Evolutionary conservation across 1,139 yeast species (phyloP), one percentile per base, ranked within the genome.

Genomic region (Saccharomyces hybrid): DNA sequence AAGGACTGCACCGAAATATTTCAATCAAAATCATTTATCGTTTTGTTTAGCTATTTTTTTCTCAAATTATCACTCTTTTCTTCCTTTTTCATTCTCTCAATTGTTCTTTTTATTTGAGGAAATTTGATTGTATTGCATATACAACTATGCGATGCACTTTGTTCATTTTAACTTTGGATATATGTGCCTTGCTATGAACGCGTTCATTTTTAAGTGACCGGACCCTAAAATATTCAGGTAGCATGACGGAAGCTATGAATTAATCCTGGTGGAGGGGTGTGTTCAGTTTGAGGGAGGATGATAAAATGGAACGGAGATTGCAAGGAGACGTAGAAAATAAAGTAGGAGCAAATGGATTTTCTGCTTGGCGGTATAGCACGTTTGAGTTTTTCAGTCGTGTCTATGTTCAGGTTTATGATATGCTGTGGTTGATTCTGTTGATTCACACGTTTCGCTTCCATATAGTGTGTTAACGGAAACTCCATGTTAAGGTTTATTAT

Each of bases 381-480:
- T 46, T 52, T 58, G 63, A 62, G 66, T 62, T 59, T 60, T 62
- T 62, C 62, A 57, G 34, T 34, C 51, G 34, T 42, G 47, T 19
- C 46, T 47, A 52, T 26, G 51, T 47, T 50, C 52, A 49, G 51
- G 62, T 60, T 60, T 50, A 60, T 58, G 51, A 34, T 51, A 41
- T 54, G 52, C 65, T 62, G 66, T 62, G 65, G 48, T 52, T 48
- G 51, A 28, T 47, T 53, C 29, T 31, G 49, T 34, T 46, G 26
- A 57, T 54, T 59, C 63, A 60, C 59, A 54, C 57, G 60, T 64
- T 62, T 60, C 63, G 47, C 62, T 55, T 55, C 70, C 68, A 66
- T 66, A 66, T 38, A 63, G 64, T 60, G 57, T 58, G 63, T 56
- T 46, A 49, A 41, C 52, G 29, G 32, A 44, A 47, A 34, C 29